Base-by-base conservation (phyloP, 139 green algal genomes). In the Auxenochlorella pyrenoidosa region DNA sequence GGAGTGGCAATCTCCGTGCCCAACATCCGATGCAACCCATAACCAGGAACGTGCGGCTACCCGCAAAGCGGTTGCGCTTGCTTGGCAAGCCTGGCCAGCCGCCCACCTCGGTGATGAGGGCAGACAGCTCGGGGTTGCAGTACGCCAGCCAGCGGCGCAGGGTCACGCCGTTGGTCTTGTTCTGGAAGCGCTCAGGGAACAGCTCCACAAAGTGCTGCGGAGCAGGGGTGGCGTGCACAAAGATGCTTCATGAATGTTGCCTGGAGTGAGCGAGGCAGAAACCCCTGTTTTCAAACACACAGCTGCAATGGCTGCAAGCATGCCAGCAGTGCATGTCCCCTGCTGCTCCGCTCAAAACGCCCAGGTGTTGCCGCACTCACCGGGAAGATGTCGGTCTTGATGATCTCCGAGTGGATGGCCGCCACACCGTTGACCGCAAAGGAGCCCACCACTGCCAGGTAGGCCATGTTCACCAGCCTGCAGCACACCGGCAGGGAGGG, bases 151-250 rank as follows among this genome's bases (percentile, higher is more conserved):
- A 99, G 81, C 98, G 95, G 86, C 98, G 94, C 44, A 94, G 96
- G 3, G 98, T 99, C 70, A 99, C 98, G 89, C 97, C 98, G 91
- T 99, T 99, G 89, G 98, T 99, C 94, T 99, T 99, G 96, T 99
- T 99, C 92, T 99, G 97, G 94, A 99, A 99, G 94, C 98, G 98
- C 65, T 94, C 65, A 47, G 91, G 94, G 80, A 87, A 88, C 51
- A 97, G 59, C 79, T 97, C 94, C 81, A 96, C 95, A 89, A 99
- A 99, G 83, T 98, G 94, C 90, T 86, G 82, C 66, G 12, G 8
- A 19, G 54, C 12, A 34, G n/a, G 36, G 28, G 43, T 38, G 75
- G 10, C 47, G 34, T 72, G 65, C 5, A 15, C 65, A 38, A 18
- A 47, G 36, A 30, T 34, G 12, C 36, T 4, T 18, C 22, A 34